Evolutionary conservation across 2,329 filamentous ascomycete species (phyloP), one percentile per base, ranked within the genome.

Genomic region (Sphaerulina vaccinii): DNA sequence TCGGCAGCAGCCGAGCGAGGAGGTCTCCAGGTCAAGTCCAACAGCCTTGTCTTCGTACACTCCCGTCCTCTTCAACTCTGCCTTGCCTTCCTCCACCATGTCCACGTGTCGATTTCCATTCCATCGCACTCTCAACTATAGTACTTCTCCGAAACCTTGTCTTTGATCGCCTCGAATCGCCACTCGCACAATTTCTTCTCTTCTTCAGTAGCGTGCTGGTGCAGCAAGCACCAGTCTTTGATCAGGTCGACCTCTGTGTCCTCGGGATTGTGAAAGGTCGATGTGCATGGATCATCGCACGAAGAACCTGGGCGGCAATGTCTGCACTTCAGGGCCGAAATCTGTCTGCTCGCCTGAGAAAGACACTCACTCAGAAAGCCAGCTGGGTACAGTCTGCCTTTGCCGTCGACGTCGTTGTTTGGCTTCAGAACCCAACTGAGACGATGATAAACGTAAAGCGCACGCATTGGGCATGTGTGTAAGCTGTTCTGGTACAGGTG

Each of bases 181-280:
- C 42, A 46, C 32, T 46, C 23, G 24, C 42, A 46, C 42, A 46
- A 18, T 18, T 46, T 32, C 13, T 36, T 46, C 42, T 46, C 24
- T n/a, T 46, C 42, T 13, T 46, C 32, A 10, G 42, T 35, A 4
- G 23, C 42, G 4, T 46, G 42, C 32, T 46, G 29, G 18, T 46
- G 42, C 11, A 21, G 36, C 1, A 21, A 16, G 32, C 42, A 46
- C 42, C 42, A 46, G 11, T 13, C 21, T n/a, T 5, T 9, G 9
- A 46, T 3, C 29, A 11, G 8, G 10, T 24, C 32, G 3, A n/a
- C 6, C 13, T 22, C 15, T 32, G 32, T 32, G 16, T 46, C 42
- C 18, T 36, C 27, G 5, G 19, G 22, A 15, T 16, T 35, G 16
- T 46, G 42, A 2, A 16, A 16, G 2, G 18, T 46, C 18, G 29